Evolutionary conservation across 148 eudicot genomes (phyloP), one percentile per base, ranked within the genome.

Genomic region (Diospyros lotus): DNA sequence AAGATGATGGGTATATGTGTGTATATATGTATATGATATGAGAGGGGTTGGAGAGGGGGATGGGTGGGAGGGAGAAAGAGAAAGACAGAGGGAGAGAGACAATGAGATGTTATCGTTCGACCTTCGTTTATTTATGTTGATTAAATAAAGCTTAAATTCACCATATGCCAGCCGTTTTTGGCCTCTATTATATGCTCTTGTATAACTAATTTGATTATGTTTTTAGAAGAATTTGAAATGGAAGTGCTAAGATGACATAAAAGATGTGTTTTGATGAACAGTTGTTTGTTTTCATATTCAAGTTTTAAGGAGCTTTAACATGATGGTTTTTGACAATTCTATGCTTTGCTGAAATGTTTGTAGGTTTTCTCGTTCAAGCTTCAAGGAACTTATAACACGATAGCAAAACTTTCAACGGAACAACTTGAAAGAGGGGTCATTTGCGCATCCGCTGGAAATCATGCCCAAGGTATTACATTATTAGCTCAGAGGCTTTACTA

Each of bases 401-500:
- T 95, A 96, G 93, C 84, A 6, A 95, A 90, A 68, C 94, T 95
- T 84, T 80, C 96, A 2, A 81, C 77, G 67, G 90, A 86, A 50
- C 96, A 92, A 80, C 77, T 95, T 50, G 89, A 84, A 69, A 89
- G 75, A 73, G 98, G 98, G 14, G 97, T 95, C 58, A 87, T 95
- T 44, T 95, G 99, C 84, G 90, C 99, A 56, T 95, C 99, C n/a
- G 99, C 99, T 39, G 99, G 99, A 73, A 95, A 95, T 76, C 99
- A 95, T 85, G 99, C 99, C 5, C 99, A 95, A 80, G 99, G 99
- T 41, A 97, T 95, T 79, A 97, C 99, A 51, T 82, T 95, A 67
- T 69, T 97, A 8, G 96, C 99, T 44, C 84, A 86, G 83, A 87
- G 62, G 79, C 87, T 95, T 45, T 91, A 86, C 6, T 95, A n/a